phyloP scores from a whole-genome alignment of 164 flowering plant species.

The Dillenia turbinata region DNA sequence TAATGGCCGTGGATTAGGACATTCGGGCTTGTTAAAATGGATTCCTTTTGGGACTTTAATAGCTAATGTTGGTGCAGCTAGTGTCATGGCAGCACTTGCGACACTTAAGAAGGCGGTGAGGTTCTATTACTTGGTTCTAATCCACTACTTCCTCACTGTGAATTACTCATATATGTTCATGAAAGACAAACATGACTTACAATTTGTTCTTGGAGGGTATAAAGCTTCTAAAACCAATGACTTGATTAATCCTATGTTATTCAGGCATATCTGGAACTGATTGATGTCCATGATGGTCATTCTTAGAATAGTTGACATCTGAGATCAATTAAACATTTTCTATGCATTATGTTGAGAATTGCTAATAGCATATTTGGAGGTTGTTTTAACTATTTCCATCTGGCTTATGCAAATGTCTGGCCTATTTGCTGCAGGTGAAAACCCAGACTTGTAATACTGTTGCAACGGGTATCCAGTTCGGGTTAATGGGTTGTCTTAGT shows the following conservation, averaged over 20 bases:
- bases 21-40: constrained; percentile 52
- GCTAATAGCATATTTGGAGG: too few relatives aligned
- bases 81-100: constrained; percentile 78
- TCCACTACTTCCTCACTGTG: too few relatives aligned
- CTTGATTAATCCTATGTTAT: too few relatives aligned
- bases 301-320: too few relatives aligned
- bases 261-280: too few relatives aligned
- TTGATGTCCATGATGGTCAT: too few relatives aligned
- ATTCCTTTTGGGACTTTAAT: constrained; percentile 82
- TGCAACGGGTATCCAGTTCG: constrained; percentile 66
- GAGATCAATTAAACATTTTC: too few relatives aligned
- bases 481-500: constrained; percentile 82
- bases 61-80: constrained; percentile 81
- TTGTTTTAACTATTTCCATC: neutral
- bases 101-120: constrained; percentile 62
- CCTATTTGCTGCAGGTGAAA: constrained; percentile 46
- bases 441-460: constrained; percentile 45
- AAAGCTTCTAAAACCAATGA: too few relatives aligned
- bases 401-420: neutral
- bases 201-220: too few relatives aligned
- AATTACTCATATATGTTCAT: too few relatives aligned
- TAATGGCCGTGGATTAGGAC: constrained; percentile 82
- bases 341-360: too few relatives aligned
- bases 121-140: neutral
- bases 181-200: too few relatives aligned